phyloP scores from a whole-genome alignment of 208 protist genomes.

The Crithidia expoeki region DNA sequence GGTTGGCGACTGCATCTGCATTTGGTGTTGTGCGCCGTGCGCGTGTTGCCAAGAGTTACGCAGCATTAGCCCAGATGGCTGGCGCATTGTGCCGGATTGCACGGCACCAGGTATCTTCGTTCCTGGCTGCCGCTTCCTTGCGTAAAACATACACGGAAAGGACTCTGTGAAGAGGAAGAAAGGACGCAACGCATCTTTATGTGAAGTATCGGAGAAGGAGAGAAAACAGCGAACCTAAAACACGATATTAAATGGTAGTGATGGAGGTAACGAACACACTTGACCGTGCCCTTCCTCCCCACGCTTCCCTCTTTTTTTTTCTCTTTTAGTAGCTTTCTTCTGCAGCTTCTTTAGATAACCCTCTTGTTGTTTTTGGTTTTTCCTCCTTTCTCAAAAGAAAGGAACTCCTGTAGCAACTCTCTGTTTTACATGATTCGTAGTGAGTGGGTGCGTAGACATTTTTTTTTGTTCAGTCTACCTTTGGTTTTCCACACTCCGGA shows the following conservation, averaged over 20 bases:
- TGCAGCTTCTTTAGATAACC: no score
- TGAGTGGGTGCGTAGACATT: no score
- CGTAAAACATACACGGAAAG: conserved; percentile 15
- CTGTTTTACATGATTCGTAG: no score
- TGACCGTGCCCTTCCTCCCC: no score
- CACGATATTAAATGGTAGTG: neutral
- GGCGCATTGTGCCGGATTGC: conserved; percentile 66
- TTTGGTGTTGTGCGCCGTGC: conserved; percentile 68
- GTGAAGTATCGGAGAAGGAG: neutral
- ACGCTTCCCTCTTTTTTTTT: no score
- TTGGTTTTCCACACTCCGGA: no score
- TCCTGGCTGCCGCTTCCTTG: conserved; percentile 64
- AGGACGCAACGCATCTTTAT: neutral
- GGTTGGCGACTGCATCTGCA: conserved; percentile 76
- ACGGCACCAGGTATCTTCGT: conserved; percentile 43
- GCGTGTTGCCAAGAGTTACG: conserved; percentile 82
- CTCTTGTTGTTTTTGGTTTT: no score
- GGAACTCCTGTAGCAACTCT: no score
- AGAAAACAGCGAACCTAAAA: neutral
- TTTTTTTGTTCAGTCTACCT: no score
- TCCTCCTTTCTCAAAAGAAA: no score
- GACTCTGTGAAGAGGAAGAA: neutral
- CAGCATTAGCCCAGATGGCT: conserved; percentile 51
- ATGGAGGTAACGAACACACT: no score
- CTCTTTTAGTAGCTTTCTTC: no score